Evolutionary conservation across 2,329 filamentous ascomycete genomes (phyloP), one percentile per base, ranked within the genome.

Genomic region (Dryadomyces sulphureus): DNA sequence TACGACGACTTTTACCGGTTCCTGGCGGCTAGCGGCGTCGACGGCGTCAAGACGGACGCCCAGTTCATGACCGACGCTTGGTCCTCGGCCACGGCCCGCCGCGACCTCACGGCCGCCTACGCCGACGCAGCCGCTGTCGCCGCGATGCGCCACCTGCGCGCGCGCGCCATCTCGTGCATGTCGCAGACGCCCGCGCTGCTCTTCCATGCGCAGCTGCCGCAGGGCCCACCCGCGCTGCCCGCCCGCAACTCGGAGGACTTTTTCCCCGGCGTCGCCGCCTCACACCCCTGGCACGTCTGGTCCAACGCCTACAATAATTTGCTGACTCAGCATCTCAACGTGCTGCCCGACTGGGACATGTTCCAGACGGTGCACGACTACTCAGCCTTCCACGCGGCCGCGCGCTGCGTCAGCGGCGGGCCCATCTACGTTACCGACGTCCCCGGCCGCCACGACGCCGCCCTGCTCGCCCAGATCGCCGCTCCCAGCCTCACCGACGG

Each of bases 211-310:
- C 85, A 93, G 54, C 67, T 94, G 21, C 84, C 84, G 1, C 75
- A 70, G n/a, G 85, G 82, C 58, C 78, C 79, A 43, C 84, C 85
- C 0, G 69, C 77, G 0, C 70, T 93, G 21, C 68, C 89, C 0
- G 74, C 88, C 17, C 82, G 92, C 41, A 96, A 93, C 63, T 93
- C 85, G 1, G 89, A 81, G 52, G 84, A 96, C 62, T 98, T 89
- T 69, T 95, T 93, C 61, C 92, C 92, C 0, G 77, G 88, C 39
- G 74, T 88, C 4, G 75, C 81, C 0, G 73, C 77, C 0, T 87
- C 83, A 7, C 92, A 98, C 51, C 77, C 89, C 0, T 98, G 92
- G 90, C 92, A 98, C 60, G 74, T 96, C 32, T 98, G 93, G 69
- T 78, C 82, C 52, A 98, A 96, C 58, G 90, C 90, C 0, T 84